Evolutionary conservation across 2,329 filamentous ascomycete genomes (phyloP).

Genomic region (Botrytis pseudocinerea): DNA sequence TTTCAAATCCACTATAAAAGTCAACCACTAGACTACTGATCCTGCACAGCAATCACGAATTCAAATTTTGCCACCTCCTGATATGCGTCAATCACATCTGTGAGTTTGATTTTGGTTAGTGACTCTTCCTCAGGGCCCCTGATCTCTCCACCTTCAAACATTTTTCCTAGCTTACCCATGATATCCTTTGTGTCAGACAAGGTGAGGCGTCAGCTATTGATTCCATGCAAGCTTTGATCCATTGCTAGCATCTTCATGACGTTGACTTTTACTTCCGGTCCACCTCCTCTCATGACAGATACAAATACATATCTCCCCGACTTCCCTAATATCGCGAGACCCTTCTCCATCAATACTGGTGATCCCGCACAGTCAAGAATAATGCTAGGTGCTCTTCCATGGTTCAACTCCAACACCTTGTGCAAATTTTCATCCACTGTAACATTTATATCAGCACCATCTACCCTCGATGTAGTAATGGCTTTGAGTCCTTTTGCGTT

Average conservation of each 20-base stretch:
- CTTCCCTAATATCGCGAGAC: conserved; percentile 5
- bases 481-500: not conserved
- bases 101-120: not conserved
- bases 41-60: not conserved
- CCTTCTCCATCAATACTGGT: conserved; percentile 1
- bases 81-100: not conserved
- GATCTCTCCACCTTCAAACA: conserved; percentile 4
- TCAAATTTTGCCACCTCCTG: conserved; percentile 4
- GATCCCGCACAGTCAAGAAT: conserved; percentile 17
- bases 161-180: not conserved
- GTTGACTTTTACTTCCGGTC: conserved; percentile 1
- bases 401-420: conserved; percentile 3
- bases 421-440: not conserved
- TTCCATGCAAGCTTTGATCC: conserved; percentile 15
- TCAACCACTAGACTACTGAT: not conserved
- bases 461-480: not conserved
- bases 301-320: conserved; percentile 4
- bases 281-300: conserved; percentile 6
- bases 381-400: not conserved
- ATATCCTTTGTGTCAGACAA: not conserved
- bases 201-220: not conserved
- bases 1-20: not conserved
- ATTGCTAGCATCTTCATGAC: conserved; percentile 9
- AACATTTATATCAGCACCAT: conserved; percentile 6
- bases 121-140: not conserved